Conservation (phyloP, 1,139 yeast species). For the Candida frijolesensis region DNA sequence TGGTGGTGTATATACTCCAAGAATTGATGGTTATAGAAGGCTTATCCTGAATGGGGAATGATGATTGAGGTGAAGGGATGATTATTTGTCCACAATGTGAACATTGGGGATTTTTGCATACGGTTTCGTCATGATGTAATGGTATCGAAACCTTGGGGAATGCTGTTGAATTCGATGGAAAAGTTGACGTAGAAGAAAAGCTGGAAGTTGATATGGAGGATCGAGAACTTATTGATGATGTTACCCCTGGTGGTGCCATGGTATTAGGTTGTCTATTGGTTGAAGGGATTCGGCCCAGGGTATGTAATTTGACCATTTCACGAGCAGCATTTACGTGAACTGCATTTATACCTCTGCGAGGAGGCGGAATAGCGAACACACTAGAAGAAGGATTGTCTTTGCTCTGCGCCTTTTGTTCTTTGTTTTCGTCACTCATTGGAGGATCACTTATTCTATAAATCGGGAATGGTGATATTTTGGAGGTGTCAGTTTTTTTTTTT, state of each 20-base stretch:
- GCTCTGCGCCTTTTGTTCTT: neutral
- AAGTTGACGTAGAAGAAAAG: conserved; percentile 5
- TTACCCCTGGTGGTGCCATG: neutral
- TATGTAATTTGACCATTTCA: conserved; percentile 54
- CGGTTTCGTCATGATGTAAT: conserved; percentile 15
- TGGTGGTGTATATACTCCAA: conserved; percentile 76
- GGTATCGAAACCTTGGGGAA: conserved; percentile 12
- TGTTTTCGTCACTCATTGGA: conserved; percentile 1
- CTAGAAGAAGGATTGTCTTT: neutral
- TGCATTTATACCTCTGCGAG: conserved; percentile 47
- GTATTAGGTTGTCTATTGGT: conserved; percentile 11
- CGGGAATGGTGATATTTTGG: neutral
- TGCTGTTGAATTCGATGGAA: neutral
- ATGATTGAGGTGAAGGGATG: conserved; percentile 71
- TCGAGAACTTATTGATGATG: neutral
- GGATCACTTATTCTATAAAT: neutral
- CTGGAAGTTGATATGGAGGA: neutral
- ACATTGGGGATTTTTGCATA: conserved; percentile 57
- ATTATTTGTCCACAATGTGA: conserved; percentile 68
- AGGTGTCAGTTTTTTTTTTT: neutral
- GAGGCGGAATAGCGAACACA: conserved; percentile 9
- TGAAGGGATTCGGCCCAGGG: conserved; percentile 39
- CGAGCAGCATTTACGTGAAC: conserved; percentile 64
- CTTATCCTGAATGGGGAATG: conserved; percentile 59
- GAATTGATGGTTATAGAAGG: conserved; percentile 68